phyloP scores from a whole-genome alignment of 2,329 filamentous ascomycete genomes.

The Fusarium solani-melongenae region DNA sequence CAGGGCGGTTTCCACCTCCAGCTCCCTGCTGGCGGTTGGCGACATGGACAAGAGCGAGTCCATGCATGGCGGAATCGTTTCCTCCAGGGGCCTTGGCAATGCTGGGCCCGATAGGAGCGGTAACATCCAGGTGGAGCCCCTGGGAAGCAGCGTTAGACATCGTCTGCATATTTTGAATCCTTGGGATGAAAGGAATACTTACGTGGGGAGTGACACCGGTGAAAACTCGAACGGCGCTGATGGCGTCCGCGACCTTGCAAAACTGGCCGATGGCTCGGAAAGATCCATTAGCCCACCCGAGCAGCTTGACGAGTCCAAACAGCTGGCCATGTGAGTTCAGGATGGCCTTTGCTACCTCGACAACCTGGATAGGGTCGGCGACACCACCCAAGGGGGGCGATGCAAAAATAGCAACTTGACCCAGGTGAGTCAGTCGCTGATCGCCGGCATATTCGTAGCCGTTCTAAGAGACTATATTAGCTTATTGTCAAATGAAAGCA shows the following conservation, averaged over 20 bases:
- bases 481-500: not conserved
- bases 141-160: slow-evolving; percentile 10
- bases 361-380: slow-evolving; percentile 48
- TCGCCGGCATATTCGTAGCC: slow-evolving; percentile 5
- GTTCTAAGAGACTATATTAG: slow-evolving; percentile 8
- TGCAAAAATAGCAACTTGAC: slow-evolving; percentile 46
- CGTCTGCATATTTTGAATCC: not conserved
- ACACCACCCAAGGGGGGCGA: slow-evolving; percentile 26
- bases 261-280: slow-evolving; percentile 65
- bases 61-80: slow-evolving; percentile 31
- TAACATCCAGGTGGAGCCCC: slow-evolving; percentile 42
- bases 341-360: slow-evolving; percentile 46
- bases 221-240: slow-evolving; percentile 53
- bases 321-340: slow-evolving; percentile 62
- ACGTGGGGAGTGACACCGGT: slow-evolving; percentile 42
- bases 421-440: slow-evolving; percentile 28
- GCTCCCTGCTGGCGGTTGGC: slow-evolving; percentile 13
- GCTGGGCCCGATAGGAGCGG: slow-evolving; percentile 1
- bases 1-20: slow-evolving; percentile 16
- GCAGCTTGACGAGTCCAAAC: slow-evolving; percentile 61
- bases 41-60: slow-evolving; percentile 29
- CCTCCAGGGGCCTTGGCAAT: not conserved
- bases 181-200: slow-evolving; percentile 7
- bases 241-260: slow-evolving; percentile 59
- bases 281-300: slow-evolving; percentile 54